phyloP scores from a whole-genome alignment of 2,329 filamentous ascomycete genomes.

The Pyrenophora graminea region DNA sequence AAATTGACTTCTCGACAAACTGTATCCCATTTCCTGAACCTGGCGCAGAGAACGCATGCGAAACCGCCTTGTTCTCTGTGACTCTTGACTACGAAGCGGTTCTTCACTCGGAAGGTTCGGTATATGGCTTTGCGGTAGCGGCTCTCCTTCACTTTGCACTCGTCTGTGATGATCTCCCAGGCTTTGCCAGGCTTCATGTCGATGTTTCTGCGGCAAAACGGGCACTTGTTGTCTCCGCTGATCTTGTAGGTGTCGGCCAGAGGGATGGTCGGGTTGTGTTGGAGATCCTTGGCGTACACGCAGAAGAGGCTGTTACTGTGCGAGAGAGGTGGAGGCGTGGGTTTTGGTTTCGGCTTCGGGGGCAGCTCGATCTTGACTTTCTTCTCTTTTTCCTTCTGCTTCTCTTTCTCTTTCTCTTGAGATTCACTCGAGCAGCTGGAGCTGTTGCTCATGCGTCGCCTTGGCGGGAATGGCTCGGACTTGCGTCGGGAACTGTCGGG shows the following conservation, averaged over 20 bases:
- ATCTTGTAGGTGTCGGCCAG: slow-evolving; percentile 30
- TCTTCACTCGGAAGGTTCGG: slow-evolving; percentile 31
- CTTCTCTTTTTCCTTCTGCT: neutral
- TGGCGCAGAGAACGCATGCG: slow-evolving; percentile 38
- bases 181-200: slow-evolving; percentile 28
- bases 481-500: slow-evolving; percentile 11
- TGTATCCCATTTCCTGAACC: slow-evolving; percentile 32
- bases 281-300: slow-evolving; percentile 38
- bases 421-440: slow-evolving; percentile 11
- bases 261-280: slow-evolving; percentile 24
- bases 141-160: slow-evolving; percentile 4
- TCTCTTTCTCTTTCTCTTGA: too few species aligned
- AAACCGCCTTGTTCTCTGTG: slow-evolving; percentile 36
- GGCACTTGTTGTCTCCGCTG: slow-evolving; percentile 33
- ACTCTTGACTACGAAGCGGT: slow-evolving; percentile 40
- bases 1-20: slow-evolving; percentile 27
- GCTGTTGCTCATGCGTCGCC: slow-evolving; percentile 12
- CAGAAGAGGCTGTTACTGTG: slow-evolving; percentile 32
- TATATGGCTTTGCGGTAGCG: slow-evolving; percentile 5
- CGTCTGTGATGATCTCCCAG: slow-evolving; percentile 36
- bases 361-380: slow-evolving; percentile 5
- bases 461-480: slow-evolving; percentile 8
- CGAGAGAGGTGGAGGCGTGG: neutral
- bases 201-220: slow-evolving; percentile 32
- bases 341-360: slow-evolving; percentile 6